Percentiles rank a stretch among this genome's conserved stretches.
Evolutionary conservation across 352 stramenopile species (phyloP).

Genomic region (Peronospora tabacina): DNA sequence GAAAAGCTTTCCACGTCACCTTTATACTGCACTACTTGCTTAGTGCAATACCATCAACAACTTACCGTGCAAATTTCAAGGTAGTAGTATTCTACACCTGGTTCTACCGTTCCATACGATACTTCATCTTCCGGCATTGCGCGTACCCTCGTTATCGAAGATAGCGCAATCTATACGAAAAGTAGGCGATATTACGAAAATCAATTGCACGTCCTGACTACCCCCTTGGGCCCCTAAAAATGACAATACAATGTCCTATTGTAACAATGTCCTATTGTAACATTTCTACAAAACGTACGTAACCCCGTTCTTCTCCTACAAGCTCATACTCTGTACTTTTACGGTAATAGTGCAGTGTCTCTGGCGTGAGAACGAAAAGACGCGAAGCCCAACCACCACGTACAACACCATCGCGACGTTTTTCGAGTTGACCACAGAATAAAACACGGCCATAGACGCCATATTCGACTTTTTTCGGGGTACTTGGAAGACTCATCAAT

Average conservation of each 20-base stretch:
- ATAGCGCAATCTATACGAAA: slow-evolving; percentile 38
- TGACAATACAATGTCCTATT: not conserved
- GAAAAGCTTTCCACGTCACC: not conserved
- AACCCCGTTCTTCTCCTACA: slow-evolving; percentile 68
- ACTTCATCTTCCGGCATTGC: slow-evolving; percentile 75
- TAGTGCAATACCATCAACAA: not conserved
- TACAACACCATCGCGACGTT: slow-evolving; percentile 66
- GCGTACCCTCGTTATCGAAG: slow-evolving; percentile 53
- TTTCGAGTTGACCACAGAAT: slow-evolving; percentile 70
- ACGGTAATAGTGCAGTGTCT: slow-evolving; percentile 78
- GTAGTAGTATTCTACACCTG: slow-evolving; percentile 67
- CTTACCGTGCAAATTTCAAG: slow-evolving; percentile 68
- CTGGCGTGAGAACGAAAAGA: slow-evolving; percentile 74
- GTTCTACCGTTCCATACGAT: slow-evolving; percentile 40
- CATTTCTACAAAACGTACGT: slow-evolving; percentile 28
- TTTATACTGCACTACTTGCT: not conserved
- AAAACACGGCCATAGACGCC: slow-evolving; percentile 67
- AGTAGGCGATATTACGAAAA: too few species aligned
- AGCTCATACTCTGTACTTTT: slow-evolving; percentile 64
- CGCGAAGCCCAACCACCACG: slow-evolving; percentile 63
- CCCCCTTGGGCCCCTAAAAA: too few species aligned
- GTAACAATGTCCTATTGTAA: not conserved
- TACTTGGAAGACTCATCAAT: slow-evolving; percentile 13
- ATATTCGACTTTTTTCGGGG: slow-evolving; percentile 36
- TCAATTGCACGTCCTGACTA: too few species aligned